Evolutionary conservation across 257 asterid genomes (phyloP), one percentile per base, ranked within the genome.

Genomic region (Mitragyna speciosa): DNA sequence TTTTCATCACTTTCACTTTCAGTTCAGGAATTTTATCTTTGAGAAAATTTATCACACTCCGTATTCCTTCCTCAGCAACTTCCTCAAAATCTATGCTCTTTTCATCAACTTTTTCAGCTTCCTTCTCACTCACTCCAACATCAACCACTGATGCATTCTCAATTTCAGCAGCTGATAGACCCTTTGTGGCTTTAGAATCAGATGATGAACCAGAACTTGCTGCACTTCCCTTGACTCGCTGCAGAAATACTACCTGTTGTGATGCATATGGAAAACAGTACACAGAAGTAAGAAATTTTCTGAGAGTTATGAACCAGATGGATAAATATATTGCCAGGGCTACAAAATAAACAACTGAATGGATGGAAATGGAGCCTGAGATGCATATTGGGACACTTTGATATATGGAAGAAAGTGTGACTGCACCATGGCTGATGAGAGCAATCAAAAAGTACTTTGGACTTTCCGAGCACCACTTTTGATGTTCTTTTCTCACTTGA

Each of bases 11-110:
- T 84, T 91, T 91, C 70, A 93, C 88, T 84, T 93, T 95, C 79
- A 95, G 85, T 75, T 92, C 97, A 24, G 99, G 99, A 79, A 95
- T 89, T 86, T 90, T 95, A 36, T 93, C 98, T 88, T 91, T 95
- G 15, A 95, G 95, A 83, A 91, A 95, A 83, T 93, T 95, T 78
- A 93, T 86, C 70, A 93, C 96, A 52, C 91, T 90, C 78, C 89
- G 90, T 83, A 93, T 88, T 83, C 97, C 98, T 82, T 95, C 98
- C 85, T 92, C 98, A 66, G 97, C 92, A 82, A 89, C 95, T 83
- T 85, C 97, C 87, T 93, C 97, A 81, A 90, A 81, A 82, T 91
- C 95, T 20, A 90, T 83, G 83, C 89, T 89, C 88, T 89, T 91
- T 41, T 83, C 89, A 79, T 93, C 91, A 5, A 82, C 82, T 76